phyloP scores from a whole-genome alignment of 176 grass and related monocot genomes.

The Oryza brachyantha region DNA sequence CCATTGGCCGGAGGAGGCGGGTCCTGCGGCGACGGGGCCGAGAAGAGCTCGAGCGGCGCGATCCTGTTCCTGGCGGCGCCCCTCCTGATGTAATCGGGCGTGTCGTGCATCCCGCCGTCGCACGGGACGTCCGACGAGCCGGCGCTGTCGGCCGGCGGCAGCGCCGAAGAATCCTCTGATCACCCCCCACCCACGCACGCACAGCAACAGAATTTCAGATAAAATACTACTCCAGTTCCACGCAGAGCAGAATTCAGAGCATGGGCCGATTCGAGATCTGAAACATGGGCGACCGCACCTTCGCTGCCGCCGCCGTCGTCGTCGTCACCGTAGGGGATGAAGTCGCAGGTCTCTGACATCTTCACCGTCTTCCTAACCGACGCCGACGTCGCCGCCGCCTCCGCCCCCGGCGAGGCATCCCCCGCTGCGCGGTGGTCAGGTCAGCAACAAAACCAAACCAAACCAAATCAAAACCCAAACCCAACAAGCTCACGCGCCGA shows the following conservation, averaged over 20 bases:
- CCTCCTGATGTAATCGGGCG: slow-evolving; percentile 74
- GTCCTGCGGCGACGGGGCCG: background rate
- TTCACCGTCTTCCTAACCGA: slow-evolving; percentile 40
- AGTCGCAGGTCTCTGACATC: slow-evolving; percentile 36
- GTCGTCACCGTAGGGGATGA: slow-evolving; percentile 16
- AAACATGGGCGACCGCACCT: background rate
- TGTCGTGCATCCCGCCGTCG: slow-evolving; percentile 47
- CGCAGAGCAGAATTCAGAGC: background rate
- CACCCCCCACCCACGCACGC: too few species aligned
- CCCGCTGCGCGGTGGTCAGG: background rate
- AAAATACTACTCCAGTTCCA: background rate
- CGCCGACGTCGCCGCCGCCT: background rate
- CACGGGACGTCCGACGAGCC: slow-evolving; percentile 19
- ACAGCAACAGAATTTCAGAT: background rate
- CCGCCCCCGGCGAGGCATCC: background rate
- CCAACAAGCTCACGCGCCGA: too few species aligned
- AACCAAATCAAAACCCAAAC: background rate
- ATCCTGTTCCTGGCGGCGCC: slow-evolving; percentile 41
- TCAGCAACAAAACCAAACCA: background rate
- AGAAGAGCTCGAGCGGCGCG: slow-evolving; percentile 72
- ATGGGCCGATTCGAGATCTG: background rate
- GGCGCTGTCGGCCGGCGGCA: background rate
- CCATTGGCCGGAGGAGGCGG: background rate
- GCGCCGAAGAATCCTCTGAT: background rate
- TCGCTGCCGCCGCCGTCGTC: background rate